Evolutionary conservation across 1,284 basidiomycete genomes (phyloP), one percentile per base, ranked within the genome.

Genomic region (Malassezia caprae): DNA sequence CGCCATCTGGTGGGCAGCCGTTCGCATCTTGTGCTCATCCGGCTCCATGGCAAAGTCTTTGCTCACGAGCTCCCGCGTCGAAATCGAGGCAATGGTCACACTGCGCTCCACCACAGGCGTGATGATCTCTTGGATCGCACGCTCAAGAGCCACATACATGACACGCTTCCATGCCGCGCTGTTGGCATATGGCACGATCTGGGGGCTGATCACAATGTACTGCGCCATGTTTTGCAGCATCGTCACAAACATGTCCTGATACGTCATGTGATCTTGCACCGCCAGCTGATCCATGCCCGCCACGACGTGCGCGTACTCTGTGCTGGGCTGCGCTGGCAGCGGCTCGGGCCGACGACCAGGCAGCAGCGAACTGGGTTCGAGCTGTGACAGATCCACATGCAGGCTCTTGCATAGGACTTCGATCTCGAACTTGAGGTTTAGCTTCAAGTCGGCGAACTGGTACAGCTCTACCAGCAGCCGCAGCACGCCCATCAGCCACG

Each of bases 71-170:
- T 99, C 94, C 37, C 90, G 82, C 15, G 93, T 94, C 19, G 94
- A 98, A 64, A 98, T 96, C 28, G 90, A 89, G 8, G 94, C 94
- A 65, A 99, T 98, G 2, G 94, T 98, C 40, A 96, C 94, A n/a
- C 90, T 96, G 56, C 94, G 83, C 75, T 99, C 94, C 17, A 98
- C 93, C 45, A 98, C 93, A 4, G 94, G 94, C 15, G 91, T 80
- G 64, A 98, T 93, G 64, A 98, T 96, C 83, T 99, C 94, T 62
- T 93, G 84, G 53, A 98, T 88, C 21, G 94, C 88, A 30, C 90
- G 83, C 72, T 96, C 90, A 58, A 98, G 86, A 6, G 90, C 91
- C 72, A 89, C 79, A 67, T 88, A 86, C 11, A 96, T 84, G 28
- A 91, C 86, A 35, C 90, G 84, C 79, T 94, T 94, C 79, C 96